Evolutionary conservation across 345 rosid genomes (phyloP), one percentile per base, ranked within the genome.

Genomic region (Kernera saxatilis): DNA sequence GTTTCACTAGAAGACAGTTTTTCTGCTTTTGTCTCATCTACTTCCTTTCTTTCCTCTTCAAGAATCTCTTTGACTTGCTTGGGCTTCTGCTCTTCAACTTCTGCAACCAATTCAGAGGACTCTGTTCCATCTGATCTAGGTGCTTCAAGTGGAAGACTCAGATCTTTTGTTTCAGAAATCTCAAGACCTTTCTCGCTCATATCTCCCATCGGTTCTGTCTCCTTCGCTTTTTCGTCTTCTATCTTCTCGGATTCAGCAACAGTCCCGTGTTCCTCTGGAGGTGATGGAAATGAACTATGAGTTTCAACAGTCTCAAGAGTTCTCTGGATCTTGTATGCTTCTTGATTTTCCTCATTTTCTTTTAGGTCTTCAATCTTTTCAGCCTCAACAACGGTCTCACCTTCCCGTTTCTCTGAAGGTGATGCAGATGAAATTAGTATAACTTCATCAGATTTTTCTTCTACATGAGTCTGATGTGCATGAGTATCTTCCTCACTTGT

Each of bases 211-310:
- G 35, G 25, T 35, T 74, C 44, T 50, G 44, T 12, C 4, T 55
- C 77, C 57, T 44, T 35, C 32, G 33, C 65, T 25, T 45, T 13
- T 43, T 9, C 17, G 0, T 10, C 51, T 6, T 51, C 69, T 49
- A 3, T 58, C 46, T 67, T 67, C 33, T 51, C 36, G 14, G 45
- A 53, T 12, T 25, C 52, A 5, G 53, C 17, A 46, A 29, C 48
- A 67, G 35, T 13, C 8, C 0, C 32, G 27, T 39, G 45, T 15
- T 52, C 43, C 50, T 43, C 64, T 51, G n/a, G 22, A 52, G 63
- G 48, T 15, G 60, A 57, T 40, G 22, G 26, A 17, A 69, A 21
- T 74, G 74, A 69, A 25, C 44, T 46, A 22, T 45, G 74, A 62
- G 8, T 22, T 32, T 63, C 60, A 18, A 19, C 29, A 6, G 27